phyloP scores from a whole-genome alignment of 768 basidiomycete species.

The Amanita brunnescens region DNA sequence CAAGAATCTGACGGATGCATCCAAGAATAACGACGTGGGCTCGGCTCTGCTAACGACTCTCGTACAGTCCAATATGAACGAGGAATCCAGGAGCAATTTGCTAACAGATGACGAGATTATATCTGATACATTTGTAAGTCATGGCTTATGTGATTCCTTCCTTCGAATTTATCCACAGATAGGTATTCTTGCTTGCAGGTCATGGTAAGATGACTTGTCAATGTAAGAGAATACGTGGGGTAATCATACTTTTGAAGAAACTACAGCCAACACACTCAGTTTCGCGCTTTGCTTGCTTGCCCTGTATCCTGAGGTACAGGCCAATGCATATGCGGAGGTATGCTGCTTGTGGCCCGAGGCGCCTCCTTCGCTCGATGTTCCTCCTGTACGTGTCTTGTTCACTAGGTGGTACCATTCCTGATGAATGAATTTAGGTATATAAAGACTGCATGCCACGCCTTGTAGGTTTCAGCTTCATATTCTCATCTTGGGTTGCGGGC shows the following conservation, averaged over 20 bases:
- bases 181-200: conserved; percentile 42
- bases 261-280: conserved; percentile 34
- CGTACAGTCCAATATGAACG: conserved; percentile 37
- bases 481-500: not conserved
- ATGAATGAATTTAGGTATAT: conserved; percentile 23
- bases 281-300: conserved; percentile 38
- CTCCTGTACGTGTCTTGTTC: conserved; percentile 19
- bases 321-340: conserved; percentile 35
- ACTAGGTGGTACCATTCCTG: not conserved
- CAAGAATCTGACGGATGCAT: conserved; percentile 13
- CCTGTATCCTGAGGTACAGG: conserved; percentile 40
- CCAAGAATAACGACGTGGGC: conserved; percentile 13
- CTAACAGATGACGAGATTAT: conserved; percentile 38
- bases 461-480: conserved; percentile 17
- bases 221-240: not conserved
- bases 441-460: conserved; percentile 29
- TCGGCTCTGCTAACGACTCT: conserved; percentile 34
- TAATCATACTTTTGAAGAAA: conserved; percentile 24
- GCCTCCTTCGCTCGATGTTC: conserved; percentile 15
- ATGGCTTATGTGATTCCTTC: not conserved
- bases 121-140: conserved; percentile 39
- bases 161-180: too few species aligned
- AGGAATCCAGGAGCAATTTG: conserved; percentile 21
- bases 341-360: conserved; percentile 30
- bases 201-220: conserved; percentile 26